These are phyloP conservation scores for Didymella pinodella DNA, from an alignment of 2,329 filamentous ascomycete genomes.

Conservation along the genomic window DNA sequence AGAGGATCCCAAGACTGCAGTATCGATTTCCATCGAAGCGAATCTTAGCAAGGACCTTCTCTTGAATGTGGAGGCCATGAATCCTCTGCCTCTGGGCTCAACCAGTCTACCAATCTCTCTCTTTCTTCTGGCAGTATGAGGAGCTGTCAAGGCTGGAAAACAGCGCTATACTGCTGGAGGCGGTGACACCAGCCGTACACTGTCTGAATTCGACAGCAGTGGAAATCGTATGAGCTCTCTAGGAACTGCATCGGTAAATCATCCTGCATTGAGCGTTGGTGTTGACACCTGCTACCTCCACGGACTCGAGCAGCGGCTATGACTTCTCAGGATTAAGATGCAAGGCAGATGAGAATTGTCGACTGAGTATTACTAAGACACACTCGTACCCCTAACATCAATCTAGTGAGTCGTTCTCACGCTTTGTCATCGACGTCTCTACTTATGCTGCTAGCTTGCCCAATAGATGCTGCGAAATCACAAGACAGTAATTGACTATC, in stretches of 20 bases:
- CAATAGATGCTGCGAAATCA: too few relatives aligned
- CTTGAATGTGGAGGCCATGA: neutral
- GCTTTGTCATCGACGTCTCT: neutral
- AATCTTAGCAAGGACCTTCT: neutral
- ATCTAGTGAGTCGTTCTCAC: neutral
- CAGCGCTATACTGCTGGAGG: neutral
- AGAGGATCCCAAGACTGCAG: neutral
- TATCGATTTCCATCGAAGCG: neutral
- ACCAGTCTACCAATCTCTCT: neutral
- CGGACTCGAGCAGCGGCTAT: neutral
- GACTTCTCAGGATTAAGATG: neutral
- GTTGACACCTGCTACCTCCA: neutral
- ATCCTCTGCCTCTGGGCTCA: constrained; percentile 3
- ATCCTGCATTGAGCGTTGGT: neutral
- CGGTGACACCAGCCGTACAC: neutral
- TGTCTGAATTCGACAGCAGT: neutral
- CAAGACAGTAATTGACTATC: neutral
- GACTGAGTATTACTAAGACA: neutral
- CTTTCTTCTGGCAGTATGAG: neutral
- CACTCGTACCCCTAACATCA: neutral
- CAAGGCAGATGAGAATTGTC: neutral
- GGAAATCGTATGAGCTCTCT: neutral
- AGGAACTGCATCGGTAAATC: neutral
- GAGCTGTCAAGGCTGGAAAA: neutral
- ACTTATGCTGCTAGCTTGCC: neutral